phyloP scores from a whole-genome alignment of 495 filamentous ascomycete genomes.

The Aspergillus sclerotiicarbonarius region DNA sequence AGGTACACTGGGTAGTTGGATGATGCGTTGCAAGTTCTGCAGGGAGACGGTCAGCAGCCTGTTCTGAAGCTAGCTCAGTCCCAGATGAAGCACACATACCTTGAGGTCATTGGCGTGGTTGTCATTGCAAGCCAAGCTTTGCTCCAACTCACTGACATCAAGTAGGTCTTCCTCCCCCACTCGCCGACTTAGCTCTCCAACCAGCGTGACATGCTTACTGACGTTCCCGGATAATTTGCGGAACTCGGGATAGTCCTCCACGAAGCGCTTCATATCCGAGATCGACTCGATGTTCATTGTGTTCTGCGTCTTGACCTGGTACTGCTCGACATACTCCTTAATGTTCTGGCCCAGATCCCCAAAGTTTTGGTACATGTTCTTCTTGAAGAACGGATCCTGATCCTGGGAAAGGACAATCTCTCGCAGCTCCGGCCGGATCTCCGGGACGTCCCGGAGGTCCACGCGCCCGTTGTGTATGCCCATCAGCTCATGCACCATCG shows the following conservation, averaged over 20 bases:
- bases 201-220: constrained; percentile 95
- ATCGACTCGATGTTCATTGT: constrained; percentile 96
- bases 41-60: background rate
- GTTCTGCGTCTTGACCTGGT: constrained; percentile 89
- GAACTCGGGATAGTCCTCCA: constrained; percentile 98
- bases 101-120: constrained; percentile 86
- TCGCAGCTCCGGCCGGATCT: constrained; percentile 84
- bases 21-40: constrained; percentile 79
- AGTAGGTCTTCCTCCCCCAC: constrained; percentile 82
- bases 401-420: constrained; percentile 97
- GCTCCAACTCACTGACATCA: constrained; percentile 94
- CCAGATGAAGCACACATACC: constrained; percentile 45
- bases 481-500: constrained; percentile 95
- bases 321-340: constrained; percentile 97
- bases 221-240: constrained; percentile 95
- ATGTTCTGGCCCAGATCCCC: constrained; percentile 96
- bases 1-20: constrained; percentile 71
- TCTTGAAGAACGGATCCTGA: constrained; percentile 98
- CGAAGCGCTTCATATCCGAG: constrained; percentile 97
- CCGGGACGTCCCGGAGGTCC: constrained; percentile 80
- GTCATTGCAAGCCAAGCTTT: constrained; percentile 94
- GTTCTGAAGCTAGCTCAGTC: background rate
- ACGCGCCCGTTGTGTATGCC: constrained; percentile 93
- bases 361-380: constrained; percentile 99
- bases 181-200: constrained; percentile 84